These are phyloP conservation scores for Pleurotus citrinopileatus DNA, from an alignment of 768 basidiomycete species.

Conservation along the genomic window DNA sequence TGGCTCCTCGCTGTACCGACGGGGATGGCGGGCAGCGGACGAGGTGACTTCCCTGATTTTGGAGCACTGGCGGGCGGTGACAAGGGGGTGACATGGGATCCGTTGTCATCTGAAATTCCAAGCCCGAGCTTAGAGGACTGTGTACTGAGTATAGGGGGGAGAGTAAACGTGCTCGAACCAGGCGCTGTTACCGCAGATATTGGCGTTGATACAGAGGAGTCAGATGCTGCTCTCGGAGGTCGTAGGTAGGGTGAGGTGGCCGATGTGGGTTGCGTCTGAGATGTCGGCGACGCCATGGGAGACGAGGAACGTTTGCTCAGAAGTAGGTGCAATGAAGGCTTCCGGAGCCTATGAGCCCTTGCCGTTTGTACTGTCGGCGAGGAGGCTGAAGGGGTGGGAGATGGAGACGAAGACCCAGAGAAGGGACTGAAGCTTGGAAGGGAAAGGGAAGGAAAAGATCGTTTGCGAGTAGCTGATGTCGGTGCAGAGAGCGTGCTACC, in stretches of 20 bases:
- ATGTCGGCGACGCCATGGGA: conserved; percentile 31
- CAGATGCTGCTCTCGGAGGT: conserved; percentile 37
- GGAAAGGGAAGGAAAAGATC: conserved; percentile 13
- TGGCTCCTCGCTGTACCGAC: not conserved
- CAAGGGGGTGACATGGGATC: not conserved
- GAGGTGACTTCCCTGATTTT: not conserved
- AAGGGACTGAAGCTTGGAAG: conserved; percentile 8
- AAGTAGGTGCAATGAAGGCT: conserved; percentile 66
- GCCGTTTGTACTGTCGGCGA: conserved; percentile 24
- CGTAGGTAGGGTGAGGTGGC: conserved; percentile 25
- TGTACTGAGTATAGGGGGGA: conserved; percentile 61
- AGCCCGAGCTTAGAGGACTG: conserved; percentile 49
- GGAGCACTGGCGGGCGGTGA: not conserved
- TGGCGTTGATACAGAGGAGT: conserved; percentile 49
- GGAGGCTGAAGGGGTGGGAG: conserved; percentile 25
- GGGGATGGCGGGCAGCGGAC: conserved; percentile 4
- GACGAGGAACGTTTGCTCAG: conserved; percentile 65
- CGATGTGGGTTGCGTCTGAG: conserved; percentile 18
- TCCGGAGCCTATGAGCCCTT: conserved; percentile 46
- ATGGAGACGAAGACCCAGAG: not conserved
- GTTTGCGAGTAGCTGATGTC: conserved; percentile 19
- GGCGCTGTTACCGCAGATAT: conserved; percentile 59
- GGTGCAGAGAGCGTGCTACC: conserved; percentile 24
- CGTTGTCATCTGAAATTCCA: conserved; percentile 30
- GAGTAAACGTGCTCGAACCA: conserved; percentile 40